A percentile compares a stretch with the other conserved stretches of the same genome.
phyloP scores from a whole-genome alignment of 371 early-diverging fungal genomes.

The Synchytrium microbalum region DNA sequence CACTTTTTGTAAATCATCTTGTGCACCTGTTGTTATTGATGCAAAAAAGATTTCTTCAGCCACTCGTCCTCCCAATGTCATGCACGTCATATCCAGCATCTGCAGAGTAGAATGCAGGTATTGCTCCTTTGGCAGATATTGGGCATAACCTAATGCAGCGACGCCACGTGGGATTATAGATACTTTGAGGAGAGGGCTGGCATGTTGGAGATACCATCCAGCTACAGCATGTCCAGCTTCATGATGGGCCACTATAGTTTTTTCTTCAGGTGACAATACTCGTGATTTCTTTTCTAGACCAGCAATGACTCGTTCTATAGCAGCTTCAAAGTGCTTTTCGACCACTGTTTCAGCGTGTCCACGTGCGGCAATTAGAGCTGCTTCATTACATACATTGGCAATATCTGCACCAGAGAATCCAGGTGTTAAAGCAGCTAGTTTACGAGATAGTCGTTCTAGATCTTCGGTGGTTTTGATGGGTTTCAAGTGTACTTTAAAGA shows the following conservation, averaged over 20 bases:
- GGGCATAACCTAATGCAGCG: slow-evolving; percentile 96
- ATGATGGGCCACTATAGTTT: slow-evolving; percentile 97
- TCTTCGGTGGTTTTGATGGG: slow-evolving; percentile 86
- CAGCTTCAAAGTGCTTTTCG: slow-evolving; percentile 89
- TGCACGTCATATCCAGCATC: slow-evolving; percentile 90
- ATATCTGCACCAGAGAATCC: slow-evolving; percentile 98
- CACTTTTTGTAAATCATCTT: slow-evolving; percentile 93
- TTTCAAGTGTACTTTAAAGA: slow-evolving; percentile 90
- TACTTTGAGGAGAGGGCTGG: slow-evolving; percentile 94
- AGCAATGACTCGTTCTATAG: slow-evolving; percentile 97
- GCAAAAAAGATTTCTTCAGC: slow-evolving; percentile 92
- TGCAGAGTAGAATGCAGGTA: slow-evolving; percentile 88
- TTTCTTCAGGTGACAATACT: slow-evolving; percentile 93
- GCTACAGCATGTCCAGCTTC: slow-evolving; percentile 99
- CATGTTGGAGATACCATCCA: slow-evolving; percentile 95
- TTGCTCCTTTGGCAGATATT: slow-evolving; percentile 96
- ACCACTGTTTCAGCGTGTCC: slow-evolving; percentile 64
- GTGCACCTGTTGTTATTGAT: slow-evolving; percentile 82
- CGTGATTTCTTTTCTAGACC: slow-evolving; percentile 95
- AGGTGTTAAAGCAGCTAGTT: slow-evolving; percentile 89
- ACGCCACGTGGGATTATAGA: slow-evolving; percentile 96
- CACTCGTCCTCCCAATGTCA: slow-evolving; percentile 95
- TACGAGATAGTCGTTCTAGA: slow-evolving; percentile 62
- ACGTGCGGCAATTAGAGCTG: slow-evolving; percentile 97
- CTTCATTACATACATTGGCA: slow-evolving; percentile 97